Evolutionary conservation across 345 rosid species (phyloP).

Genomic region (Eutrema yunnanense): DNA sequence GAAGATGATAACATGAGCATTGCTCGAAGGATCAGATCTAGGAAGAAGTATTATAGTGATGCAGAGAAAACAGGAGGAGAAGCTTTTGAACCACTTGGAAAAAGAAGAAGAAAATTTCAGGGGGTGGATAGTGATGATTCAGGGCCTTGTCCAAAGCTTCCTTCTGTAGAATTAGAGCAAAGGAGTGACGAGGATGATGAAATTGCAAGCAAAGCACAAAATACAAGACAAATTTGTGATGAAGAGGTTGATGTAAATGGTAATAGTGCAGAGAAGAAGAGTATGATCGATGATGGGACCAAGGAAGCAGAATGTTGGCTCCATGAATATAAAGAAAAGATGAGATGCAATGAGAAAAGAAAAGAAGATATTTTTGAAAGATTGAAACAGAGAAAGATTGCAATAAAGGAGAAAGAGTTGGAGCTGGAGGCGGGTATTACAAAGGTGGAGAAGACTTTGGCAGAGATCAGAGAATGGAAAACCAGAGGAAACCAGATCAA

Average conservation of each 20-base stretch:
- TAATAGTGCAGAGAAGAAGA: not conserved
- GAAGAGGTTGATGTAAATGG: not conserved
- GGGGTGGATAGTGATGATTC: constrained; percentile 9
- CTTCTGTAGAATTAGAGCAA: not conserved
- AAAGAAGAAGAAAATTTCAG: constrained; percentile 10
- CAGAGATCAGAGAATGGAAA: not conserved
- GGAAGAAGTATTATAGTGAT: not conserved
- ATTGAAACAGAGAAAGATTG: not conserved
- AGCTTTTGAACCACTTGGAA: not conserved
- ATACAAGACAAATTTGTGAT: not conserved
- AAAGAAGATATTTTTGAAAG: not conserved
- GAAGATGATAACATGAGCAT: not conserved
- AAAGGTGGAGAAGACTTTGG: not conserved
- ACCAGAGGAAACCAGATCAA: not conserved
- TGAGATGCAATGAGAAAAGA: not conserved
- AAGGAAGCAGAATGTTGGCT: not conserved
- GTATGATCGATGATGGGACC: not conserved
- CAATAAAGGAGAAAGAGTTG: not conserved
- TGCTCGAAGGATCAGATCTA: not conserved
- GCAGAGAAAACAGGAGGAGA: not conserved
- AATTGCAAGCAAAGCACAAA: not conserved
- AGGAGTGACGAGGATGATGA: not conserved
- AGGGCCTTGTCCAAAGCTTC: not conserved
- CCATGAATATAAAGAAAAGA: not conserved
- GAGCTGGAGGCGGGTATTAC: not conserved